Conservation (phyloP, 2,329 filamentous ascomycete species). For the Periconia sp. region DNA sequence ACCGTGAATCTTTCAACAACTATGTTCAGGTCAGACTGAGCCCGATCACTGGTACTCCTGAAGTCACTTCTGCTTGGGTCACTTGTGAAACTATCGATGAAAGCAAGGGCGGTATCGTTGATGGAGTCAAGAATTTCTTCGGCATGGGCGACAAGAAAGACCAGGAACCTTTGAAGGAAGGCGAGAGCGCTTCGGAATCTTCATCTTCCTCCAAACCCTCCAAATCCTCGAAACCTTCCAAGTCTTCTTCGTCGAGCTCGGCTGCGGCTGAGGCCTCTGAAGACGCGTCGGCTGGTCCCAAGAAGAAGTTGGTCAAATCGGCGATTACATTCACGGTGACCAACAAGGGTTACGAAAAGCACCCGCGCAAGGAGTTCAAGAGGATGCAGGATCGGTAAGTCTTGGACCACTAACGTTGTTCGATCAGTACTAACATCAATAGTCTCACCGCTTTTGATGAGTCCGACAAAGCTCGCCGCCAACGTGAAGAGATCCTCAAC, state of each 20-base stretch:
- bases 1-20: conserved; percentile 74
- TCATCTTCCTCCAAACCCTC: conserved; percentile 46
- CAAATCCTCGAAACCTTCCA: conserved; percentile 37
- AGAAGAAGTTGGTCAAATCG: conserved; percentile 56
- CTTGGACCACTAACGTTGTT: not conserved
- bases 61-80: conserved; percentile 72
- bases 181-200: conserved; percentile 44
- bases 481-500: conserved; percentile 86
- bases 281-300: conserved; percentile 49
- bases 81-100: conserved; percentile 79
- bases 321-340: conserved; percentile 51
- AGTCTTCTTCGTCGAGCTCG: conserved; percentile 45
- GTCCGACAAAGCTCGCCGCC: conserved; percentile 75
- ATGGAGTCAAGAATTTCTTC: conserved; percentile 94
- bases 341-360: conserved; percentile 54
- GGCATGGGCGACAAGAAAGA: conserved; percentile 92
- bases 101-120: conserved; percentile 79
- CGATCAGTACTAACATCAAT: conserved; percentile 15
- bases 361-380: conserved; percentile 62
- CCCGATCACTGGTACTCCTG: conserved; percentile 74
- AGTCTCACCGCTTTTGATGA: conserved; percentile 81
- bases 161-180: conserved; percentile 68
- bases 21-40: conserved; percentile 76
- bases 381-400: conserved; percentile 60
- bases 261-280: conserved; percentile 50